Base-by-base conservation (phyloP, 2,329 filamentous ascomycete species). In the Hypomyces perniciosus region DNA sequence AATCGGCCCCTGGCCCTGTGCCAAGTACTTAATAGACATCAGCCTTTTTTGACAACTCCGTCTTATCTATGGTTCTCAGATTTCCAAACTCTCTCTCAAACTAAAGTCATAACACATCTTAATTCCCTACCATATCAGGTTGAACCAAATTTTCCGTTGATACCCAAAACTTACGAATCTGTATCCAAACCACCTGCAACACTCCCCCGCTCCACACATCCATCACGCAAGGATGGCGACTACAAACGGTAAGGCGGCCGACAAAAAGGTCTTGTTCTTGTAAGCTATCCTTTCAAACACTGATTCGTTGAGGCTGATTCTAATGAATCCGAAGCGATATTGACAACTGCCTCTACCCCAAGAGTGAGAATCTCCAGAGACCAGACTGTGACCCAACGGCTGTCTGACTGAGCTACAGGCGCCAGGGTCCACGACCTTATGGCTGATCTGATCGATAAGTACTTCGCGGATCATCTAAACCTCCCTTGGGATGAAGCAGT, bases 291-390 rank as follows among this genome's bases (percentile, higher is more conserved):
- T 28, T 26, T 6, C 30, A 9, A 12, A 27, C 9, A 33, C 8
- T 12, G 6, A 10, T 10, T n/a, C 1, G 3, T 8, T 10, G 31
- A 39, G 8, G 43, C 42, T 10, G n/a, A 6, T 43, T n/a, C 42
- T 45, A 8, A 45, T 44, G 6, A 33, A 10, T 44, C 12, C 13
- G 81, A 68, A 97, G 96, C 65, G 93, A 99, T 66, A 97, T 99
- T 64, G 93, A 99, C 76, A 99, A 99, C 65, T 99, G 95, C 71
- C 81, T 97, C 50, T 97, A 96, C 64, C 84, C 91, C 1, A 90
- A 86, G 70, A 91, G 88, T 90, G 64, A 69, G 79, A 66, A 20
- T 20, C 20, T 41, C 4, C 7, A 40, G n/a, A 30, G 34, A 13
- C 29, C 27, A 30, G 33, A 12, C 54, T 44, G 42, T 50, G 46